Base-by-base conservation (phyloP, 2,329 filamentous ascomycete species). In the Chrysoporthe austroafricana region DNA sequence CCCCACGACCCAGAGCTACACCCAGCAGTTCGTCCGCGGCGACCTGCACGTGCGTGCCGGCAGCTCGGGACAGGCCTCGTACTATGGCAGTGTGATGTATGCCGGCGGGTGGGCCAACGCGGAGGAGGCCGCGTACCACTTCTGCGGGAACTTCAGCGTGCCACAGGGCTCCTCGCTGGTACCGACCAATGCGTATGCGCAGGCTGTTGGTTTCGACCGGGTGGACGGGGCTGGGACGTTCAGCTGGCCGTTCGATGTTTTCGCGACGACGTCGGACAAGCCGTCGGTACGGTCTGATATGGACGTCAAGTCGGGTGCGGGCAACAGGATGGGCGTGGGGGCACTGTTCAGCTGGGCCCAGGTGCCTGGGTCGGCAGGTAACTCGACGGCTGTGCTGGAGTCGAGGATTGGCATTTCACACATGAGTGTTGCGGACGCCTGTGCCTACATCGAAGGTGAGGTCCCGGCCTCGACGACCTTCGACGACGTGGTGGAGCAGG, bases 111-210 rank as follows among this genome's bases (percentile, higher is more conserved):
- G 65, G 65, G 59, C 54, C 46, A 60, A 67, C 54, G 57, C 63
- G 5, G 65, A 63, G 16, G 44, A 63, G 21, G 56, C 63, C 9
- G 44, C 26, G 36, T 59, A 59, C 13, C 46, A 58, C 39, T 67
- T 67, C 36, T 67, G 65, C 36, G 54, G 61, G 14, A 67, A 67
- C 44, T 67, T 67, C 21, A 54, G 60, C 21, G 61, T 67, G 14
- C 61, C 65, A 3, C 4, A 9, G 8, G 63, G 39, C 4, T 44
- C 60, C 7, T 8, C 8, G 6, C 21, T 67, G 36, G 44, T 57
- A 5, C 61, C 61, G 7, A 67, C 60, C 9, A 64, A 60, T 32
- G 60, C 62, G 2, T 67, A 67, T 21, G 65, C 52, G n/a, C 54
- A 63, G 32, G 54, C 65, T 3, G 65, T 67, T 1, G 61, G 61